A percentile compares a stretch with the other conserved stretches of the same genome.
These are phyloP conservation scores for Aspergillus ostianus DNA, from an alignment of 495 filamentous ascomycete genomes.

Conservation along the genomic window DNA sequence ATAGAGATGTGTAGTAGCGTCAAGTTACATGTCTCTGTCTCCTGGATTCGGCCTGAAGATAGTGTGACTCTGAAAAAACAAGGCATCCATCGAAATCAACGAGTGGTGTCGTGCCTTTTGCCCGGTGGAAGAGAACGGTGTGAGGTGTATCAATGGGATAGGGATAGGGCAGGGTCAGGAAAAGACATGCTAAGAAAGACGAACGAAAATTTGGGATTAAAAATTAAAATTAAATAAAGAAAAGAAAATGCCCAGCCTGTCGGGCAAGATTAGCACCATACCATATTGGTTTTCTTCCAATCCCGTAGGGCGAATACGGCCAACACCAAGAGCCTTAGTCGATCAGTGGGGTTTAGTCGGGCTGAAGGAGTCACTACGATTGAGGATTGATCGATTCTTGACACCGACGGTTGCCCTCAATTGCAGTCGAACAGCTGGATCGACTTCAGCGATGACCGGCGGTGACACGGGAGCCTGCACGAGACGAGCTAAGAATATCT, in stretches of 20 bases:
- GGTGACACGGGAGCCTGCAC: not conserved
- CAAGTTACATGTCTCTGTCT: conserved; percentile 5
- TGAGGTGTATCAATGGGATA: conserved; percentile 7
- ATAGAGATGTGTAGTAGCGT: not conserved
- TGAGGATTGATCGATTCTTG: not conserved
- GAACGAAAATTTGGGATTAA: not conserved
- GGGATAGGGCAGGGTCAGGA: conserved; percentile 6
- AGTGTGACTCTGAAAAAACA: conserved; percentile 6
- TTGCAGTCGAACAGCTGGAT: no score
- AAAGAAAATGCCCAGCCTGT: conserved; percentile 7
- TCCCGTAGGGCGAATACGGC: conserved; percentile 12
- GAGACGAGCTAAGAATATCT: not conserved
- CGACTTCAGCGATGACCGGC: not conserved
- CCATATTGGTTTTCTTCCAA: conserved; percentile 10
- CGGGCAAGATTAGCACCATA: conserved; percentile 12
- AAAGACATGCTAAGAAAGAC: not conserved
- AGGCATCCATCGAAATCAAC: conserved; percentile 9
- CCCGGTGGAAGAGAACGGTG: conserved; percentile 5
- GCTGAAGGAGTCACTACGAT: conserved; percentile 10
- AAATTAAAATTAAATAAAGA: conserved; percentile 8
- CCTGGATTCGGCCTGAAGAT: not conserved
- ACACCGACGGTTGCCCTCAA: no score
- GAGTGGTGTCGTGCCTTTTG: not conserved
- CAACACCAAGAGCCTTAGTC: conserved; percentile 12
- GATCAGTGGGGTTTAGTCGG: conserved; percentile 19